Evolutionary conservation across 257 asterid species (phyloP), one percentile per base, ranked within the genome.

Genomic region (Rehmannia glutinosa): DNA sequence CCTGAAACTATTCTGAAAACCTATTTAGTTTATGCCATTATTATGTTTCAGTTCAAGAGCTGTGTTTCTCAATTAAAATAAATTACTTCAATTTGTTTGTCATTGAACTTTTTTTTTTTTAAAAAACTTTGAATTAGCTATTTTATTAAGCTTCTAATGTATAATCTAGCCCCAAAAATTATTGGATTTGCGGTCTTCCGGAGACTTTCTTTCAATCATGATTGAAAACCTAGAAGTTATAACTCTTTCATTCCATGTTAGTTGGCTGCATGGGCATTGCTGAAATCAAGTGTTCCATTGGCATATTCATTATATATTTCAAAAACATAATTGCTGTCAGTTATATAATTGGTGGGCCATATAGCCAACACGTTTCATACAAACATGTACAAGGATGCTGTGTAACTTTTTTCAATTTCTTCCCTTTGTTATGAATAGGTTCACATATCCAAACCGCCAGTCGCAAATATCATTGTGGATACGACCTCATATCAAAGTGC

Each of bases 391-490:
- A 23, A 24, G 23, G 53, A 46, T 33, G 47, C n/a, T 24, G 9
- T 39, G 24, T 3, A 60, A 45, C 16, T 28, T 42, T 56, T 39
- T n/a, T 36, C 15, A 32, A 60, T 55, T 35, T 62, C 11, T 8
- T 60, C 56, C 47, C 66, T 67, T 61, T 64, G 28, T 74, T 56
- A 49, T 68, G 12, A 74, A 53, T 71, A 93, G 99, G 90, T 94
- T 90, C 70, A 41, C 85, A 64, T 50, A 81, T 63, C 77, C 88
- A 64, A 88, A 78, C 73, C 89, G 95, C 60, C 96, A 80, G 73
- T 78, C 99, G 50, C 96, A 91, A 79, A 68, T 91, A 75, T 91
- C 99, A 46, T 76, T 64, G 75, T 94, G 99, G 99, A 91, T 94
- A 66, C 90, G 75, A 73, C 99, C 99, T 66, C 88, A 94, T 78